Evolutionary conservation across 257 asterid species (phyloP).

Genomic region (Nemophila menziesii): DNA sequence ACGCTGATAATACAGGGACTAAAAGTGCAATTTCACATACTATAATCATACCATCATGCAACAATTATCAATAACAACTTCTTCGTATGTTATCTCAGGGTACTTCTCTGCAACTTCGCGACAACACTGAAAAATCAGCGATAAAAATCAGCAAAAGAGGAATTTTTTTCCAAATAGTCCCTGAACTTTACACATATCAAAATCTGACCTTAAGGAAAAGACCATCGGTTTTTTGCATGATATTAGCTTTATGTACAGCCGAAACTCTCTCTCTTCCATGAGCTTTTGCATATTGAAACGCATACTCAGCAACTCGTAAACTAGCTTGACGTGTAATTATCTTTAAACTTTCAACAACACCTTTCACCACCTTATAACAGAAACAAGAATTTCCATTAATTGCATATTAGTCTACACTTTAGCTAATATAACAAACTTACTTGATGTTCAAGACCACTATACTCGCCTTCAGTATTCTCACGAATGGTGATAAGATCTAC

Average conservation of each 20-base stretch:
- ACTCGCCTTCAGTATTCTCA: conserved; percentile 51
- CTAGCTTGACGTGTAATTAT: conserved; percentile 95
- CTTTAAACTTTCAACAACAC: conserved; percentile 95
- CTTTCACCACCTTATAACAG: conserved; percentile 70
- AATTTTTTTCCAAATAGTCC: too few species aligned
- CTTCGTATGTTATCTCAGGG: conserved; percentile 78
- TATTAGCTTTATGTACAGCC: conserved; percentile 96
- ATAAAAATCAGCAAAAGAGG: conserved; percentile 17
- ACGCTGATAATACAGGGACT: too few species aligned
- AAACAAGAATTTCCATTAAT: conserved; percentile 10
- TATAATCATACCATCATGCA: conserved; percentile 91
- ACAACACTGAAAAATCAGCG: conserved; percentile 58
- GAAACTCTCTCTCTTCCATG: conserved; percentile 91
- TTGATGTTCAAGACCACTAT: conserved; percentile 50
- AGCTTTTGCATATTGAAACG: conserved; percentile 82
- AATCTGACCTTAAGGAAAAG: conserved; percentile 76
- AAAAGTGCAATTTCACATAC: too few species aligned
- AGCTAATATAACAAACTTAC: conserved; percentile 10
- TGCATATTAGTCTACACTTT: background rate
- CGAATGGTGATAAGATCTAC: conserved; percentile 75
- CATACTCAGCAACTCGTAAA: conserved; percentile 92
- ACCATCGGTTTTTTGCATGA: conserved; percentile 98
- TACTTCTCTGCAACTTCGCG: conserved; percentile 94
- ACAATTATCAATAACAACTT: conserved; percentile 93
- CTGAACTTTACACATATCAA: conserved; percentile 7